Percentiles rank a stretch among this genome's conserved stretches.
Evolutionary conservation across 2,329 filamentous ascomycete species (phyloP).

Genomic region (Verticillium dahliae): DNA sequence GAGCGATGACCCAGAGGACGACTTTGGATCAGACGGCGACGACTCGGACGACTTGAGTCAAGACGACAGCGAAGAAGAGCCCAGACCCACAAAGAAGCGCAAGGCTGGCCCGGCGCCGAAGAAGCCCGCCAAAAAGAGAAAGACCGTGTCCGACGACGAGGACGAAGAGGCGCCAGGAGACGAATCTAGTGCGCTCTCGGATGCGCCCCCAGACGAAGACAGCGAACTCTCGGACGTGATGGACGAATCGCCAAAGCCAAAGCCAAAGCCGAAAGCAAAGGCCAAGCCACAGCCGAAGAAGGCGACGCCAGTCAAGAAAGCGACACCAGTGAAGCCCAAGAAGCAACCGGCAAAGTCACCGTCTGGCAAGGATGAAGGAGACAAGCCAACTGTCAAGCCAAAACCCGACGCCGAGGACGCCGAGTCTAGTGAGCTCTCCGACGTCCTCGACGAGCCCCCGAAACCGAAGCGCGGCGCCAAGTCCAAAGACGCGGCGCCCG

Average conservation of each 20-base stretch:
- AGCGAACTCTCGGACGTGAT: neutral
- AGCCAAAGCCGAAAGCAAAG: constrained; percentile 1
- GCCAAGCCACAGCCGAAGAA: neutral
- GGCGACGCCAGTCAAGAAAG: neutral
- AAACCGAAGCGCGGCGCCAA: constrained; percentile 45
- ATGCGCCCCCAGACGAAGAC: neutral
- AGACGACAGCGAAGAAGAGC: neutral
- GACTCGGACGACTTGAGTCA: constrained; percentile 3
- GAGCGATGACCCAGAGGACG: constrained; percentile 8
- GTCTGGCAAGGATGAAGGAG: constrained; percentile 1
- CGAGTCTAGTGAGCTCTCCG: constrained; percentile 51
- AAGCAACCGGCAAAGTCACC: neutral
- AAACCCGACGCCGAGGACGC: constrained; percentile 10
- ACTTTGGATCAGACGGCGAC: constrained; percentile 6
- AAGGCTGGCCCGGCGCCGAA: constrained; percentile 1
- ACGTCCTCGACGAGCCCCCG: constrained; percentile 68
- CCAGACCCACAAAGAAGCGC: constrained; percentile 1
- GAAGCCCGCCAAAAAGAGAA: neutral
- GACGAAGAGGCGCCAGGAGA: neutral
- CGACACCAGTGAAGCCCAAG: neutral
- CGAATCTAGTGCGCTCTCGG: neutral
- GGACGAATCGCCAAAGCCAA: neutral
- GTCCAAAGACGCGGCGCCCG: constrained; percentile 38
- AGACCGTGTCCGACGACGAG: neutral
- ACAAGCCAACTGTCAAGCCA: neutral